Base-by-base conservation (phyloP, 78 protist genomes). In the Protostelium mycophagum region DNA sequence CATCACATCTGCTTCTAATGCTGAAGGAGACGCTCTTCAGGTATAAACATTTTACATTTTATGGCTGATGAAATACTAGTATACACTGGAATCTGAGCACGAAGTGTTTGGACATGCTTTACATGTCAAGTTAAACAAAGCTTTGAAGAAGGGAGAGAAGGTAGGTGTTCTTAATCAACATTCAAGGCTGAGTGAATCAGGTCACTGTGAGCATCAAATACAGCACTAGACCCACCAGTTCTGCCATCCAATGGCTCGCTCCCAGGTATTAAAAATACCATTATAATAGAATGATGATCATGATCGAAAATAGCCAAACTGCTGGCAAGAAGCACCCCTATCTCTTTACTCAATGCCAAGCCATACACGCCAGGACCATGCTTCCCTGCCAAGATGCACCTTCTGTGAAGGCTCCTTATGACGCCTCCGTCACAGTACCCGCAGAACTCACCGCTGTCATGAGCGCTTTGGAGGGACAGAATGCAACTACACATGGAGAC, bases 371-470 rank as follows among this genome's bases (percentile, higher is more conserved):
- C 1, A 91, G 98, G 28, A 89, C 94, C 34, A 36, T 96, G 63
- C 89, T 96, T 1, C 96, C 96, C 38, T 94, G 95, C 85, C 96
- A 96, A 85, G 98, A 96, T 89, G 87, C 96, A 16, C 98, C 98
- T 63, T 83, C 86, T 1, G 88, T 89, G 39, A 96, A 96, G 86
- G 63, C 84, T 37, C 86, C 93, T 83, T 96, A 96, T 90, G 51
- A 38, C 36, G 98, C 96, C n/a, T 84, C 89, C 28, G 88, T 95
- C 34, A 91, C 94, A 28, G 95, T 87, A 0, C 93, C 93, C 28
- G 28, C 63, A 35, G 92, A 90, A 38, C 90, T 96, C 35, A 85
- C 85, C 39, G 98, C 96, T n/a, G 86, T 94, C 31, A 96, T 96
- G 98, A 88, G 94, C 91, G 96, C 96, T 86, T 36, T 88, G 31